phyloP scores from a whole-genome alignment of 2,329 filamentous ascomycete genomes.

The Botrytis sinoallii region DNA sequence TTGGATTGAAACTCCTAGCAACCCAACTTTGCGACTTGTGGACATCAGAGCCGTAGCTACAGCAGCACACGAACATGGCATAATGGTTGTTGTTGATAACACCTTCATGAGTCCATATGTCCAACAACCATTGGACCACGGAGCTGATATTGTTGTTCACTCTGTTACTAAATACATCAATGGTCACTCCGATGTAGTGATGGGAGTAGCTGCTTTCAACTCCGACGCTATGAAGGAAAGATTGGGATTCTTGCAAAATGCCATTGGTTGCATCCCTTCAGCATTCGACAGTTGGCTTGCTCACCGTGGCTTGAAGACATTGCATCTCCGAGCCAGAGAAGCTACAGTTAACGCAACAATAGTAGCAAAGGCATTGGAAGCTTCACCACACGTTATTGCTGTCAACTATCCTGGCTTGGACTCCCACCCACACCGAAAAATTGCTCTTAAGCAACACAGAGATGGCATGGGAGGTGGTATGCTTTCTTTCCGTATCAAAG shows the following conservation, averaged over 20 bases:
- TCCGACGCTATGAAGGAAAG: conserved; percentile 72
- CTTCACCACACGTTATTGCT: conserved; percentile 75
- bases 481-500: conserved; percentile 92
- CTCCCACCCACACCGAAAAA: conserved; percentile 80
- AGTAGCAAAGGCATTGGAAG: conserved; percentile 73
- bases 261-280: conserved; percentile 90
- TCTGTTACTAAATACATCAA: conserved; percentile 99
- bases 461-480: conserved; percentile 94
- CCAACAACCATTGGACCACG: conserved; percentile 92
- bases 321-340: conserved; percentile 87
- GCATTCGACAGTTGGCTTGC: conserved; percentile 98
- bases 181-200: conserved; percentile 92
- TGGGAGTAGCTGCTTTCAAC: conserved; percentile 97
- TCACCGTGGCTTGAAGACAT: conserved; percentile 92
- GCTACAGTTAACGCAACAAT: conserved; percentile 76
- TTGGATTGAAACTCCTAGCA: conserved; percentile 95
- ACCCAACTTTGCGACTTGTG: conserved; percentile 88
- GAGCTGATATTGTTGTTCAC: conserved; percentile 95
- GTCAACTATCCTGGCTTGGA: conserved; percentile 95
- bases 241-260: conserved; percentile 91
- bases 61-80: conserved; percentile 80
- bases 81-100: conserved; percentile 98
- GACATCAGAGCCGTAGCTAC: conserved; percentile 85
- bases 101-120: conserved; percentile 96
- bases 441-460: conserved; percentile 88